Evolutionary conservation across 495 filamentous ascomycete genomes (phyloP).

Genomic region (Talaromyces liani): DNA sequence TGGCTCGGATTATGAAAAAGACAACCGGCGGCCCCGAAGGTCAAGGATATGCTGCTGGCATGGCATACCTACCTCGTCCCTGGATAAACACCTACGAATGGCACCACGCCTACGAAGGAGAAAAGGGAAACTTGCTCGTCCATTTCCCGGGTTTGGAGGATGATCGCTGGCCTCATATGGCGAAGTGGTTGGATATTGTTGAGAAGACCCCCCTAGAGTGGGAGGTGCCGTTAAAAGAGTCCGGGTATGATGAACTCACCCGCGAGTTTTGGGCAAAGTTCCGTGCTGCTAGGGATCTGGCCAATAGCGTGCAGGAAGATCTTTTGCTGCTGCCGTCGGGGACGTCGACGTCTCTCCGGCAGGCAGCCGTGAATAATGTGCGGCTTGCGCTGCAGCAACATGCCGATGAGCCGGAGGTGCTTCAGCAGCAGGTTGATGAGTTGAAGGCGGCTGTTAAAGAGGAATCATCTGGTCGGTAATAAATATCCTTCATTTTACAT

Average conservation of each 20-base stretch:
- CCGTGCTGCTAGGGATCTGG: constrained; percentile 5
- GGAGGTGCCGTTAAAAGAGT: constrained; percentile 16
- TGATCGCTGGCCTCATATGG: constrained; percentile 17
- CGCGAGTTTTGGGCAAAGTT: constrained; percentile 11
- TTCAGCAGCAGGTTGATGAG: constrained; percentile 13
- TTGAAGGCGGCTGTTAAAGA: background rate
- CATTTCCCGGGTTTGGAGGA: constrained; percentile 28
- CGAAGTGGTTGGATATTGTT: constrained; percentile 19
- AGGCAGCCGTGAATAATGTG: constrained; percentile 8
- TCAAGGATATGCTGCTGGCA: constrained; percentile 16
- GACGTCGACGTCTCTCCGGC: background rate
- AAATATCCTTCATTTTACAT: background rate
- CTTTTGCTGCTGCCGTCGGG: background rate
- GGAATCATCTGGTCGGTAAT: background rate
- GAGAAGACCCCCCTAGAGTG: constrained; percentile 14
- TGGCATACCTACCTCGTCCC: constrained; percentile 26
- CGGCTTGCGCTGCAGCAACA: constrained; percentile 9
- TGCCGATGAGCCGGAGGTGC: constrained; percentile 10
- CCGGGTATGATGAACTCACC: constrained; percentile 11
- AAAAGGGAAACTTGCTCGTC: constrained; percentile 25
- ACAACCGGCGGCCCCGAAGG: constrained; percentile 13
- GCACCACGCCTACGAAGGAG: constrained; percentile 23
- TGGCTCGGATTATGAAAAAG: constrained; percentile 22
- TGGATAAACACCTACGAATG: constrained; percentile 35
- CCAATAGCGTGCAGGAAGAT: constrained; percentile 3